Percentiles rank a stretch among this genome's conserved stretches.
phyloP scores from a whole-genome alignment of 2,329 filamentous ascomycete species.

The Epichloe brachyelytri region DNA sequence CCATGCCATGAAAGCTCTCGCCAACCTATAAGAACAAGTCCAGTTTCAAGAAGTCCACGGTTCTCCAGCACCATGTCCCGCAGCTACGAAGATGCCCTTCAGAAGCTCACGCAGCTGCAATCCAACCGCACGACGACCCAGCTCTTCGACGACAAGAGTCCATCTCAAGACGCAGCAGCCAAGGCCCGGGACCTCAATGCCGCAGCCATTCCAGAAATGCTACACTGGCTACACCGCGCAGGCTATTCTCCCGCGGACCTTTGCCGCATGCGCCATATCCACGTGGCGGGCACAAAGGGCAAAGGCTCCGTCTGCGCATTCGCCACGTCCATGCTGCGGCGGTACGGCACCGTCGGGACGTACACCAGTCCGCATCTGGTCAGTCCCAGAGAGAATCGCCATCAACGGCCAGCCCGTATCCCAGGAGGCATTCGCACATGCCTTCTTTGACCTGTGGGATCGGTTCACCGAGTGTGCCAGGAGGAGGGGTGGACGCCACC shows the following conservation, averaged over 20 bases:
- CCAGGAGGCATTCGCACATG: slow-evolving; percentile 55
- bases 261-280: slow-evolving; percentile 43
- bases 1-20: neutral
- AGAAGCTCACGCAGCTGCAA: slow-evolving; percentile 62
- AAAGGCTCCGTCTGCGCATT: slow-evolving; percentile 85
- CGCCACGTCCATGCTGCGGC: slow-evolving; percentile 61
- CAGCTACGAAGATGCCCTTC: slow-evolving; percentile 53
- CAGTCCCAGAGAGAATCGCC: slow-evolving; percentile 69
- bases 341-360: slow-evolving; percentile 46
- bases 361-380: slow-evolving; percentile 81
- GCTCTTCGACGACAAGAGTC: slow-evolving; percentile 28
- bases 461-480: slow-evolving; percentile 29
- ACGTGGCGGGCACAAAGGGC: slow-evolving; percentile 88
- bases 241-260: slow-evolving; percentile 50
- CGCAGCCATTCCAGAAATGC: slow-evolving; percentile 68
- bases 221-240: slow-evolving; percentile 60
- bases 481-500: slow-evolving; percentile 20
- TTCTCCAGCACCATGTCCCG: slow-evolving; percentile 13
- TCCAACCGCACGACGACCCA: slow-evolving; percentile 58
- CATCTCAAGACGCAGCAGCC: slow-evolving; percentile 32
- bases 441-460: slow-evolving; percentile 82
- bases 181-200: slow-evolving; percentile 47
- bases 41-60: neutral
- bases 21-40: neutral
- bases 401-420: slow-evolving; percentile 62